Evolutionary conservation across 2,329 filamentous ascomycete species (phyloP).

Genomic region (Phyllosticta capitalensis): DNA sequence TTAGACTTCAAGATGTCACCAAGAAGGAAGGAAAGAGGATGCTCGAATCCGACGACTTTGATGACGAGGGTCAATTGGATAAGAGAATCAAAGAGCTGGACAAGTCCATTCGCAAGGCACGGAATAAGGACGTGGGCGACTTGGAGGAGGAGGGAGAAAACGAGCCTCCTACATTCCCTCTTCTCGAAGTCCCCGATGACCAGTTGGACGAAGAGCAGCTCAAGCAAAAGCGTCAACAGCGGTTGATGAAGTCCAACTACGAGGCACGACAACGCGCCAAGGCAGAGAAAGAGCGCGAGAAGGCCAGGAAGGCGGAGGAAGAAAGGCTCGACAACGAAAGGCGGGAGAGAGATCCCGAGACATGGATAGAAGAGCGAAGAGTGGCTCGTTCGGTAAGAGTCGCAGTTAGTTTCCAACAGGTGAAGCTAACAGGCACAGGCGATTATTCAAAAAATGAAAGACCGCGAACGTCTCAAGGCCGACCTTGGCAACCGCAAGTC

Average conservation of each 20-base stretch:
- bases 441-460: slow-evolving; percentile 76
- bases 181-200: slow-evolving; percentile 84
- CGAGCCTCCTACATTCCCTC: slow-evolving; percentile 74
- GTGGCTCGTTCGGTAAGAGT: slow-evolving; percentile 50
- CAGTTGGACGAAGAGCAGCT: slow-evolving; percentile 83
- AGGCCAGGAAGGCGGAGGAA: slow-evolving; percentile 72
- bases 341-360: slow-evolving; percentile 72
- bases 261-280: slow-evolving; percentile 91
- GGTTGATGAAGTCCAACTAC: slow-evolving; percentile 86
- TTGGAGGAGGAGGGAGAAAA: slow-evolving; percentile 60
- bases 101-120: slow-evolving; percentile 75
- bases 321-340: slow-evolving; percentile 75
- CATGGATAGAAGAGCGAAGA: slow-evolving; percentile 77
- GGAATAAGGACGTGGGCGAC: slow-evolving; percentile 86
- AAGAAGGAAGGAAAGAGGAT: slow-evolving; percentile 88
- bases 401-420: neutral
- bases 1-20: slow-evolving; percentile 55
- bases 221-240: slow-evolving; percentile 88
- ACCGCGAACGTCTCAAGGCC: slow-evolving; percentile 83
- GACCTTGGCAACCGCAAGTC: slow-evolving; percentile 96
- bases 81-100: slow-evolving; percentile 82
- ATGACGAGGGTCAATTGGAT: slow-evolving; percentile 80
- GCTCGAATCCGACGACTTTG: slow-evolving; percentile 82
- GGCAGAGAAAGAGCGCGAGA: slow-evolving; percentile 89
- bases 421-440: slow-evolving; percentile 33